Base-by-base conservation (phyloP, 768 basidiomycete species). In the Phanerochaete sordida region DNA sequence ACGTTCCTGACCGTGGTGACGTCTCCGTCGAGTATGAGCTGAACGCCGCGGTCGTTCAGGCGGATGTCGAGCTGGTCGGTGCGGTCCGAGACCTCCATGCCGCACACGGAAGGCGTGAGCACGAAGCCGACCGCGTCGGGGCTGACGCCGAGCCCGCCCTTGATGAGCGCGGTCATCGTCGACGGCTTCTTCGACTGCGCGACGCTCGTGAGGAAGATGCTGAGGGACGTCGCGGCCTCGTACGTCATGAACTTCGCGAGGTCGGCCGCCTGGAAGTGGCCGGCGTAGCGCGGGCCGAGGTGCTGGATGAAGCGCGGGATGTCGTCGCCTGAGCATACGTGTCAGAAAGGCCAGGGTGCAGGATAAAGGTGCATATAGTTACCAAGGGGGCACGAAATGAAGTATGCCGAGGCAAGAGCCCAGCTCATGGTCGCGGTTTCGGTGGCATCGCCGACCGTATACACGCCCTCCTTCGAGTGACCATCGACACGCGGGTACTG, bases 191-290 rank as follows among this genome's bases (percentile, higher is more conserved):
- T 66, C 13, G 54, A 60, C 24, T 55, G 59, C 13, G 77, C 73
- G 44, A 79, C 67, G 35, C 75, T 80, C 31, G 79, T 77, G 19
- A 95, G 74, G 64, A 85, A 85, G 78, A 94, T 90, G 68, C 90
- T 93, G 56, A 94, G 77, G 0, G 91, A 91, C 0, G 92, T 91
- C 4, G 88, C 84, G 0, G 90, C 89, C 64, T 92, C 89, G 70
- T 94, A 95, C 0, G 92, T 95, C 50, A 94, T 74, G 69, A 93
- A 93, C 47, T 82, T 86, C 63, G 85, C 76, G 35, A 93, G 79
- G 2, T 81, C 69, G 9, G 78, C 79, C 50, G 91, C 88, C 68
- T 92, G 91, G 70, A 93, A 91, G 46, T 84, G 85, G 23, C 84
- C 86, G 1, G 78, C 77, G 61, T 94, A 94, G 46, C 87, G 82